Percentiles rank a stretch among this genome's conserved stretches.
Evolutionary conservation across 768 basidiomycete species (phyloP).

Genomic region (Kwoniella pini): DNA sequence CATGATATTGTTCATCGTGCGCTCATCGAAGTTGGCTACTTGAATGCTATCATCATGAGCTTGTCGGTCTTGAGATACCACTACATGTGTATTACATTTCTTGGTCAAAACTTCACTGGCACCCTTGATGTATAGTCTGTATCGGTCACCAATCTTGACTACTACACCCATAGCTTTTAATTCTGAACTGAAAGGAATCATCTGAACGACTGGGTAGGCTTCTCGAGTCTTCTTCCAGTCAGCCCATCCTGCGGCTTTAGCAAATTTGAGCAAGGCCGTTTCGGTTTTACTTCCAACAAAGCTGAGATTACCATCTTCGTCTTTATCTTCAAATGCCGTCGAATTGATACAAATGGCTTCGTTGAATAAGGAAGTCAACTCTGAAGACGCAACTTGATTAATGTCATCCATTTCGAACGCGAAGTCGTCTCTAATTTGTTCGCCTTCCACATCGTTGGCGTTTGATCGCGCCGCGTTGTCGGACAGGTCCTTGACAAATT

Average conservation of each 20-base stretch:
- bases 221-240: slow-evolving; percentile 71
- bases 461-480: slow-evolving; percentile 73
- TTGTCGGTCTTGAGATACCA: slow-evolving; percentile 58
- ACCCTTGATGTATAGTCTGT: slow-evolving; percentile 83
- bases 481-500: slow-evolving; percentile 79
- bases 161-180: slow-evolving; percentile 95
- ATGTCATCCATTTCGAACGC: slow-evolving; percentile 78
- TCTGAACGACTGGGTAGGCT: slow-evolving; percentile 66
- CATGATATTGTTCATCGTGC: slow-evolving; percentile 73
- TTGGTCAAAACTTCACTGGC: slow-evolving; percentile 90
- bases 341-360: slow-evolving; percentile 87
- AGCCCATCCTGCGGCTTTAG: slow-evolving; percentile 75
- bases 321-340: slow-evolving; percentile 80
- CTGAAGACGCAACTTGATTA: slow-evolving; percentile 64
- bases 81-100: slow-evolving; percentile 71
- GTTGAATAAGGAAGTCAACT: slow-evolving; percentile 71
- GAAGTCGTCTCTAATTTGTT: slow-evolving; percentile 64
- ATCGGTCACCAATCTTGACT: slow-evolving; percentile 61
- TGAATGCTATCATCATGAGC: slow-evolving; percentile 57
- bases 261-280: slow-evolving; percentile 82
- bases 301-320: slow-evolving; percentile 62
- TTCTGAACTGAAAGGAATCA: slow-evolving; percentile 91
- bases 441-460: slow-evolving; percentile 61
- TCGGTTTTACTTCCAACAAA: slow-evolving; percentile 96
- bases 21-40: slow-evolving; percentile 65